These are phyloP conservation scores for Candida chauliodis DNA, from an alignment of 805 yeast species.

Conservation along the genomic window DNA sequence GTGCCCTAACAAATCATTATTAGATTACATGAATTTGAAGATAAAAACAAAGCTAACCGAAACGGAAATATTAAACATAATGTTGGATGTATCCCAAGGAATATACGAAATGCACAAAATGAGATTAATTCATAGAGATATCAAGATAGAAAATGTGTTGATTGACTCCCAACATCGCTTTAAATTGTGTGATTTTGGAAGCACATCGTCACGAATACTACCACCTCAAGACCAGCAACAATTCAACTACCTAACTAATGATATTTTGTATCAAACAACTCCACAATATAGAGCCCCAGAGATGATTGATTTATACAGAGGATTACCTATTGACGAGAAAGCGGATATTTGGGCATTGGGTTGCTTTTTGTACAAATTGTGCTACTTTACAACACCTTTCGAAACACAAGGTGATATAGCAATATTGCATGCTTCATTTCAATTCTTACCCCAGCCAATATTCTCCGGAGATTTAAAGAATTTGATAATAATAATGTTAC, in stretches of 20 bases:
- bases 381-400: constrained; percentile 93
- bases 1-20: constrained; percentile 80
- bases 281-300: constrained; percentile 96
- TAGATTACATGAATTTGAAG: constrained; percentile 87
- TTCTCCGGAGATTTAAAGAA: constrained; percentile 72
- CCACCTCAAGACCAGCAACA: constrained; percentile 76
- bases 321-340: constrained; percentile 84
- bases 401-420: constrained; percentile 87
- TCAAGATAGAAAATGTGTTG: constrained; percentile 90
- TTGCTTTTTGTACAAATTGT: constrained; percentile 80
- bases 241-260: constrained; percentile 74
- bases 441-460: constrained; percentile 66
- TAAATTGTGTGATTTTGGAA: constrained; percentile 92
- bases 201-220: constrained; percentile 63
- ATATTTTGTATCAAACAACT: constrained; percentile 85
- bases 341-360: constrained; percentile 98
- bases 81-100: constrained; percentile 78
- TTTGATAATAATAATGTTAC: constrained; percentile 73
- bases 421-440: constrained; percentile 77
- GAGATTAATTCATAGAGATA: constrained; percentile 84
- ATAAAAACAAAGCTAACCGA: constrained; percentile 75
- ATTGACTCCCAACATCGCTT: constrained; percentile 67
- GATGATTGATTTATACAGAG: constrained; percentile 85
- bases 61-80: constrained; percentile 73
- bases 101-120: constrained; percentile 80